phyloP scores from a whole-genome alignment of 2,329 filamentous ascomycete genomes.

The Scleromitrula shiraiana region DNA sequence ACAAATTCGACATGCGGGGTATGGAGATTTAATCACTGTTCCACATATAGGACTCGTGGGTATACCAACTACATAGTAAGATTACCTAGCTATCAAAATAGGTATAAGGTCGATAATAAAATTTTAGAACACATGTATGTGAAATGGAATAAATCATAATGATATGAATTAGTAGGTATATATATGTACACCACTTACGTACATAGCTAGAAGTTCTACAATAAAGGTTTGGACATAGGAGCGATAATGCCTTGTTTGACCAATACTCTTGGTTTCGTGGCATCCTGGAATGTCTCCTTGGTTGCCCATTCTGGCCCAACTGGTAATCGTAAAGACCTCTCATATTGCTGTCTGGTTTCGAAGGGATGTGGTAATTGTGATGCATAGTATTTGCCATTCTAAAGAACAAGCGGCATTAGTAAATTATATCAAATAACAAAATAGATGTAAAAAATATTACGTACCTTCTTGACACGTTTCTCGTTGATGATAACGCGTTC shows the following conservation, averaged over 20 bases:
- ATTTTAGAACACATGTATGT: too few relatives aligned
- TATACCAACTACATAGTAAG: too few relatives aligned
- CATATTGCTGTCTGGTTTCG: slow-evolving; percentile 82
- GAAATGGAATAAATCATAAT: too few relatives aligned
- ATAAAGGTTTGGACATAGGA: slow-evolving; percentile 70
- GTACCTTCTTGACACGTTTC: slow-evolving; percentile 79
- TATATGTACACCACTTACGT: too few relatives aligned
- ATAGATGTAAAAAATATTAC: slow-evolving; percentile 14
- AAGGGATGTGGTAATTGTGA: slow-evolving; percentile 80
- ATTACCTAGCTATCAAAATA: too few relatives aligned
- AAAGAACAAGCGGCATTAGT: slow-evolving; percentile 10
- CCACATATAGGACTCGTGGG: too few relatives aligned
- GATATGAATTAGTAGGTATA: too few relatives aligned
- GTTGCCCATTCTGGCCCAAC: slow-evolving; percentile 93
- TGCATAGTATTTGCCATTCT: slow-evolving; percentile 84
- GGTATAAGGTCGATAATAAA: too few relatives aligned
- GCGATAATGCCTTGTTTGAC: slow-evolving; percentile 86
- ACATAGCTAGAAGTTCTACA: slow-evolving; percentile 15
- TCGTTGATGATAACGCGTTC: slow-evolving; percentile 87
- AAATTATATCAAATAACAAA: not conserved
- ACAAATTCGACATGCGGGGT: too few relatives aligned
- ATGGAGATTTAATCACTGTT: too few relatives aligned
- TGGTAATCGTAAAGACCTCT: slow-evolving; percentile 76
- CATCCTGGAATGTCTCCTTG: slow-evolving; percentile 88
- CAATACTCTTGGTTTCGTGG: slow-evolving; percentile 80